Base-by-base conservation (phyloP, 352 stramenopile genomes). In the Globisporangium echinulatum region DNA sequence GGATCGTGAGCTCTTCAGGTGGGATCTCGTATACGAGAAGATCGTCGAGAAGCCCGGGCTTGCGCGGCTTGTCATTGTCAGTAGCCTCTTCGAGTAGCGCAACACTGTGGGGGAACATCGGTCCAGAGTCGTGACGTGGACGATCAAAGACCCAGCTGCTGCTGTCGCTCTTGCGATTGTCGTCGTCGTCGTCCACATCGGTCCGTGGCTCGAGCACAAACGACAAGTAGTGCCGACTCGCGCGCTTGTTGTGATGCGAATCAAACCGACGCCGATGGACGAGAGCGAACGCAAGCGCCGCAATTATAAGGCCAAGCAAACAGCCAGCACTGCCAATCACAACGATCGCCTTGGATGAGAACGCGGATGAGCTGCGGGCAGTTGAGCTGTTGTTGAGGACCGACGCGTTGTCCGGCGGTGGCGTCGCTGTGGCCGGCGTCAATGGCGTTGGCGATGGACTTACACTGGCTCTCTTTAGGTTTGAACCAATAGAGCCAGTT, bases 21-120 rank as follows among this genome's bases (percentile, higher is more conserved):
- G 81, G 79, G 38, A 91, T 91, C 61, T 91, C 81, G 52, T 77
- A 91, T 54, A 88, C 81, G 7, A 91, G 70, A 15, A 91, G 61
- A 46, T 91, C 81, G 38, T 91, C 81, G 19, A 88, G 51, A 33
- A 81, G 63, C 43, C 77, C 74, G 40, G 79, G 79, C 38, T 69
- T 77, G 37, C 73, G 65, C 42, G 72, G 8, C 47, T 15, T 25
- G 11, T 33, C 25, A 33, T 15, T 78, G 40, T 61, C 59, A 17
- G 65, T 59, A 36, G 79, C 82, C n/a, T 85, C 74, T 59, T 88
- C 81, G 5, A 90, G 67, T 2, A 90, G 69, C 19, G 79, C 81
- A 9, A 90, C 81, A 0, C 68, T 67, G 33, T 84, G 77, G 14
- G 58, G 59, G 36, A 52, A 61, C 58, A 70, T 46, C 25, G 25